phyloP scores from a whole-genome alignment of 1,284 basidiomycete species.

The Rhodofomes roseus region DNA sequence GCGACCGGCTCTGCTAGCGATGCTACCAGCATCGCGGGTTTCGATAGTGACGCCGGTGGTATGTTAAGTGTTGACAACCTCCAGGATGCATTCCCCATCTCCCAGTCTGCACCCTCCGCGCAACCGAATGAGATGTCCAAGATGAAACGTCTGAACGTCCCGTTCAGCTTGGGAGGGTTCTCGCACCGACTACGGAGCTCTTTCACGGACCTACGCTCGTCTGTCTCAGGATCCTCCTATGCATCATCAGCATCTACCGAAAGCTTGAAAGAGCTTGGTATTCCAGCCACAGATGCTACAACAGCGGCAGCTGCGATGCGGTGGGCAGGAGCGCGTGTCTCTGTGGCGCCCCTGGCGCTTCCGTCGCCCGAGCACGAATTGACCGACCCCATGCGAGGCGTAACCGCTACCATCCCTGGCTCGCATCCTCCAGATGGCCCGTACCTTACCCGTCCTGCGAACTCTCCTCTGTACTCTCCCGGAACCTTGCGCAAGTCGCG shows the following conservation, averaged over 20 bases:
- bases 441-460: not conserved
- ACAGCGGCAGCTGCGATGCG: slow-evolving; percentile 82
- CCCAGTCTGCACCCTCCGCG: not conserved
- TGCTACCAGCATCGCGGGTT: not conserved
- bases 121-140: not conserved
- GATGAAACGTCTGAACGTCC: slow-evolving; percentile 16
- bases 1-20: not conserved
- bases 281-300: slow-evolving; percentile 48
- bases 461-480: slow-evolving; percentile 37
- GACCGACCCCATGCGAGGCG: slow-evolving; percentile 77
- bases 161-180: slow-evolving; percentile 23
- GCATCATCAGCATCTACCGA: slow-evolving; percentile 9
- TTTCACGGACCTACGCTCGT: slow-evolving; percentile 44
- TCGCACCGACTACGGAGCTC: slow-evolving; percentile 54
- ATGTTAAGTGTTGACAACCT: not conserved
- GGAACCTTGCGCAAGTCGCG: slow-evolving; percentile 50
- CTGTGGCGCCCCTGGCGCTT: slow-evolving; percentile 74
- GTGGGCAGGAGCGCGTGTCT: slow-evolving; percentile 72
- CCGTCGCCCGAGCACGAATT: slow-evolving; percentile 87
- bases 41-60: not conserved
- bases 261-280: slow-evolving; percentile 24
- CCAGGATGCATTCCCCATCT: not conserved
- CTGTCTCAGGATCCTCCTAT: slow-evolving; percentile 18
- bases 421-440: slow-evolving; percentile 40
- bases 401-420: slow-evolving; percentile 65